Base-by-base conservation (phyloP, 2,329 filamentous ascomycete species). In the Fusarium algeriense region DNA sequence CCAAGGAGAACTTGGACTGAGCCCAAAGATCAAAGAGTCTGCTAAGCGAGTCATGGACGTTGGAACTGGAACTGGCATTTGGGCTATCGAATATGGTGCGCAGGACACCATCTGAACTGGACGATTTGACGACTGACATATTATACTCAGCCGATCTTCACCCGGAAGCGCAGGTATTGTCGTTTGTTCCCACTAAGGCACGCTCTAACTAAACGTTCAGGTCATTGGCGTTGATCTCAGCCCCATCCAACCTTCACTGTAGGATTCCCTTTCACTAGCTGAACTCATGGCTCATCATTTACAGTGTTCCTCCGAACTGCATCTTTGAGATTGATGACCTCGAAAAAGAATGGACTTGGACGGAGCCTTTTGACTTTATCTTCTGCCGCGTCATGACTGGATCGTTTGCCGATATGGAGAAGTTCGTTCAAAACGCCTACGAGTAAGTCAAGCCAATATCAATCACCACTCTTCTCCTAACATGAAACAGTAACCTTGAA, bases 381-480 rank as follows among this genome's bases (percentile, higher is more conserved):
- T 65, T 65, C 26, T 62, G 60, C 1, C 62, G 62, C 15, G 46
- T 45, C 3, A 65, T 65, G 60, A 65, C 62, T 4, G 62, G 62
- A 3, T 65, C 60, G 1, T 65, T 65, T 6, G 60, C 62, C 5
- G 60, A 65, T 2, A 58, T 60, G 14, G 32, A 65, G 6, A 58
- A 38, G 2, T 65, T 65, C 32, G 35, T 65, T 0, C 30, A 65
- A 0, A 65, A 65, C 6, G 38, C 49, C 2, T 65, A 40, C 0
- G 43, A 34, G 60, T 64, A 14, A 7, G 41, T 23, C 3, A 15
- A 1, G 4, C 1, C 3, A 3, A 13, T 1, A 3, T 9, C 6
- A 6, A 1, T 2, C 17, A 15, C 17, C 0, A 0, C 0, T 4
- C 6, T 0, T 11, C 12, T n/a, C 7, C 32, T 44, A 12, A 53